These are phyloP conservation scores for Phlebopus sp. DNA, from an alignment of 1,284 basidiomycete species.

Conservation along the genomic window DNA sequence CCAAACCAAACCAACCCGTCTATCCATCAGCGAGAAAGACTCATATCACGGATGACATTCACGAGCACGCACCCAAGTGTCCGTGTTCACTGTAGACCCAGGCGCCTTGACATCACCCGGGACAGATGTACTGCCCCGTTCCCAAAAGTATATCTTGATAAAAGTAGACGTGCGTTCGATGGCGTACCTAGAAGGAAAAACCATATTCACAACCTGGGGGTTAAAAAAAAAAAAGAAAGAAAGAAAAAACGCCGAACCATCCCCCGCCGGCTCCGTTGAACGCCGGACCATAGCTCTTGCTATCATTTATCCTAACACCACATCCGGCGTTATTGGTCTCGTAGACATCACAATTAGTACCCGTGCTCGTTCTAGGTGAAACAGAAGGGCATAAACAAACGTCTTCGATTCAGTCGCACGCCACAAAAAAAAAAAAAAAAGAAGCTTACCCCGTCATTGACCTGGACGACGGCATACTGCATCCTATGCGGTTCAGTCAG, in stretches of 20 bases:
- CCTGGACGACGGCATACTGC: conserved; percentile 53
- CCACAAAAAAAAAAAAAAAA: too few species aligned
- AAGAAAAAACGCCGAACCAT: conserved; percentile 32
- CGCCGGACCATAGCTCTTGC: conserved; percentile 52
- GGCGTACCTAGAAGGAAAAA: conserved; percentile 14
- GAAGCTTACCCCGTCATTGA: conserved; percentile 43
- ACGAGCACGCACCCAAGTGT: conserved; percentile 10
- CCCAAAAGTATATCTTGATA: conserved; percentile 21
- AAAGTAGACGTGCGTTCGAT: conserved; percentile 18
- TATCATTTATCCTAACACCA: conserved; percentile 46
- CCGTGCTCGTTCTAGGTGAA: conserved; percentile 30
- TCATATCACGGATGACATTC: too few species aligned
- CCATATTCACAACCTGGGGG: not conserved
- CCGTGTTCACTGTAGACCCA: conserved; percentile 13
- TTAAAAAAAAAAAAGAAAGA: not conserved
- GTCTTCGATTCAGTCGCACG: too few species aligned
- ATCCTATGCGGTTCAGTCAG: conserved; percentile 36
- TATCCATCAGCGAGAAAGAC: too few species aligned
- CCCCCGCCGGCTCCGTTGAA: conserved; percentile 63
- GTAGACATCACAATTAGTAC: conserved; percentile 55
- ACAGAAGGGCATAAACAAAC: too few species aligned
- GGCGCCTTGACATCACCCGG: conserved; percentile 13
- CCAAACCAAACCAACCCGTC: not conserved
- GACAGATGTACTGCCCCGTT: conserved; percentile 13
- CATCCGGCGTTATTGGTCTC: conserved; percentile 61